These are phyloP conservation scores for Brassica rapa DNA, from an alignment of 345 rosid species.

Conservation along the genomic window DNA sequence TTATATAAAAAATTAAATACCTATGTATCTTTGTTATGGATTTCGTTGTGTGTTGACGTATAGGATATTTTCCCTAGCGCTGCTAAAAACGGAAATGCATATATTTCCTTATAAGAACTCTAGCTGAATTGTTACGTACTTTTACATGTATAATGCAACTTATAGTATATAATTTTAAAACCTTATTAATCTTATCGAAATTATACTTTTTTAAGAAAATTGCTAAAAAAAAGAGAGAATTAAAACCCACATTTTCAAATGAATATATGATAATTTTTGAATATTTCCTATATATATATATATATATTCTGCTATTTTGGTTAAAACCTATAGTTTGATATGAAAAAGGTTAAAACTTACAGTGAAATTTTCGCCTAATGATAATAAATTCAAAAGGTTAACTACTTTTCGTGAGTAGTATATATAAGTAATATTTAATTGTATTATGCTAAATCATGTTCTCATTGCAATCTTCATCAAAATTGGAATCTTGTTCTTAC, in stretches of 20 bases:
- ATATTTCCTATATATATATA: not conserved
- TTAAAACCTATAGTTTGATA: not conserved
- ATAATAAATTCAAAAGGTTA: not conserved
- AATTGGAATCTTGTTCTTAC: slow-evolving; percentile 39
- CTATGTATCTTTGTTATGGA: not conserved
- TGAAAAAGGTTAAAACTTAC: not conserved
- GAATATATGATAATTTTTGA: not conserved
- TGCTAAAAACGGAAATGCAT: not conserved
- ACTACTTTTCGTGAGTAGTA: slow-evolving; percentile 24
- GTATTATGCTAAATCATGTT: slow-evolving; percentile 22
- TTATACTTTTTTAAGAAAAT: not conserved
- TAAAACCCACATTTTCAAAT: not conserved
- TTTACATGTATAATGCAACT: not conserved
- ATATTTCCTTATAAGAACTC: not conserved
- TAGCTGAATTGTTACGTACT: not conserved
- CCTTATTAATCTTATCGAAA: not conserved
- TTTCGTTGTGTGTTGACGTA: slow-evolving; percentile 30
- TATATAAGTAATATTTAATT: slow-evolving; percentile 18
- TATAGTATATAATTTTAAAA: not conserved
- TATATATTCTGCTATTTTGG: not conserved
- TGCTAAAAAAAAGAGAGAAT: not conserved
- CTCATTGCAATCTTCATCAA: slow-evolving; percentile 47
- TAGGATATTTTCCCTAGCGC: slow-evolving; percentile 14
- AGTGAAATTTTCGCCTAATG: not conserved
- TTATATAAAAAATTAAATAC: not conserved